Percentiles rank a stretch among this genome's conserved stretches.
These are phyloP conservation scores for Smittium mucronatum DNA, from an alignment of 371 early-diverging fungal species.

Conservation along the genomic window DNA sequence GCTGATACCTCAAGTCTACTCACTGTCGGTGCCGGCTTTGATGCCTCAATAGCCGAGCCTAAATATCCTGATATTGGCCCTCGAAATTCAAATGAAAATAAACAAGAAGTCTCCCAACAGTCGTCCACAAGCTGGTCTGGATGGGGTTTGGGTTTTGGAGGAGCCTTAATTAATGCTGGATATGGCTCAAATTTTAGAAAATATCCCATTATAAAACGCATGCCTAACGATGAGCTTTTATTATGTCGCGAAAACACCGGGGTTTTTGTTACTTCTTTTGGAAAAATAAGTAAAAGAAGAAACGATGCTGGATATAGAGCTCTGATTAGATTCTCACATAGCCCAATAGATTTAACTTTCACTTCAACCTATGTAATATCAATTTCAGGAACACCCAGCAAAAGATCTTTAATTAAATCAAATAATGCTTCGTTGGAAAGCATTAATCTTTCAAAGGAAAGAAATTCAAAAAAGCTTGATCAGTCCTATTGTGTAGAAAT, in stretches of 20 bases:
- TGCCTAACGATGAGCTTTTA: constrained; percentile 32
- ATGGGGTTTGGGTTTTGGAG: constrained; percentile 28
- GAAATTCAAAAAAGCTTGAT: background rate
- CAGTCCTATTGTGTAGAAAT: constrained; percentile 47
- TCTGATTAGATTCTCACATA: constrained; percentile 18
- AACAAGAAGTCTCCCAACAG: background rate
- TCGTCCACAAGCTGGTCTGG: constrained; percentile 24
- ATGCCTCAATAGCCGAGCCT: background rate
- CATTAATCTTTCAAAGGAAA: background rate
- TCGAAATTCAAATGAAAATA: background rate
- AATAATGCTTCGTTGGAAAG: no score
- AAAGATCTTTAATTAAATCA: background rate
- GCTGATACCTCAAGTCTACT: constrained; percentile 31
- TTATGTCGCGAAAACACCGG: constrained; percentile 31
- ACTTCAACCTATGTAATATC: constrained; percentile 30
- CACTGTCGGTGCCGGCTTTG: constrained; percentile 22
- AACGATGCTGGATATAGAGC: constrained; percentile 4
- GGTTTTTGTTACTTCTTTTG: constrained; percentile 31
- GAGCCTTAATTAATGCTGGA: constrained; percentile 10
- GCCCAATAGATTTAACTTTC: constrained; percentile 26
- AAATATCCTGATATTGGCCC: background rate
- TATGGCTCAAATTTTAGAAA: constrained; percentile 10
- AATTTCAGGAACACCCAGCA: constrained; percentile 13
- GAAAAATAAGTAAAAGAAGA: constrained; percentile 28
- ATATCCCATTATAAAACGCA: constrained; percentile 24